Evolutionary conservation across 495 filamentous ascomycete species (phyloP), one percentile per base, ranked within the genome.

Genomic region (Lentithecium fluviatile): DNA sequence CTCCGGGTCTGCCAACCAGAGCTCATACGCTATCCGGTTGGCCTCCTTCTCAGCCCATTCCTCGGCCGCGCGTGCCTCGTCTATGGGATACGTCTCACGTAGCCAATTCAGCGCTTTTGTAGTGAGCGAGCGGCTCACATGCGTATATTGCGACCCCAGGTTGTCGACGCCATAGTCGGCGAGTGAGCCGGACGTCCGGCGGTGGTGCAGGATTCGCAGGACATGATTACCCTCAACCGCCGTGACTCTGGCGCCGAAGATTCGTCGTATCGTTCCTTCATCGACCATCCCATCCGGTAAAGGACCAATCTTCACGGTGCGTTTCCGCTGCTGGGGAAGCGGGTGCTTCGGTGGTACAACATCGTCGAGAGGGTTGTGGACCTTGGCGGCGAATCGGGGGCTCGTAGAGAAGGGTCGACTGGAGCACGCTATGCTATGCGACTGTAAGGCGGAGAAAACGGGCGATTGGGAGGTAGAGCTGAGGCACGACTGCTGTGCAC

Each of bases 131-230:
- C 52, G 23, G 0, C 38, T 65, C 1, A 71, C 57, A n/a, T 60
- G 45, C 5, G 55, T 64, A 7, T 74, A 75, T 34, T 52, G 29
- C 8, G 15, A 6, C 23, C 59, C 50, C 0, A 71, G 55, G 50
- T 72, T 70, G 24, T 59, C 74, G 67, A 73, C 65, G 43, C 68
- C 69, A 20, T 81, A 65, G 58, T 90, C 85, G 32, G 69, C 70
- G 8, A 93, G 78, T 0, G 89, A 91, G 19, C 91, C 91, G 11
- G 83, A 81, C 12, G 89, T 76, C 20, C 91, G 84, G 45, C 89
- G 83, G 24, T 82, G 83, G 67, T 96, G 89, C 1, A 95, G 74
- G 32, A 89, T 80, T 25, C 75, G 74, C 5, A 96, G 73, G 15
- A 91, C 73, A 23, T 77, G 76, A 67, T 91, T 92, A 47, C 83